Conservation (phyloP, 208 protist genomes). For the Crithidia mellificae region DNA sequence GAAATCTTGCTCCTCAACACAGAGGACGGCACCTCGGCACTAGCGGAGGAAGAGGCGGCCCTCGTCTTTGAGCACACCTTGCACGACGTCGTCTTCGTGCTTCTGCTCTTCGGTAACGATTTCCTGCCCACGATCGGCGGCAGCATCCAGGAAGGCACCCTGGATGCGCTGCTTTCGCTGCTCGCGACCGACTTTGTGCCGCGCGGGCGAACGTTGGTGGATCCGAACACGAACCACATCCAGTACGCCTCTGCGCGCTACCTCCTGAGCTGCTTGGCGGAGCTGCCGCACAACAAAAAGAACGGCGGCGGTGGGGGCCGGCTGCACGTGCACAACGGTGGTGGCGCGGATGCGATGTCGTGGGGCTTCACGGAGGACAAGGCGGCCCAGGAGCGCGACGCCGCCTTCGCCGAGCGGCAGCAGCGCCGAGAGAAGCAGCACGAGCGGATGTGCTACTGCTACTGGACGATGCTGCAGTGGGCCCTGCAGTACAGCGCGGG, state of each 20-base stretch:
- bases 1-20: slow-evolving; percentile 36
- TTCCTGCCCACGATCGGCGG: slow-evolving; percentile 97
- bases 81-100: slow-evolving; percentile 98
- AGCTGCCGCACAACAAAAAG: slow-evolving; percentile 54
- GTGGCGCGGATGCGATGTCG: slow-evolving; percentile 21
- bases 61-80: slow-evolving; percentile 65
- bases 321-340: slow-evolving; percentile 50
- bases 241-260: slow-evolving; percentile 77
- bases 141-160: slow-evolving; percentile 92
- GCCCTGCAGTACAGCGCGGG: slow-evolving; percentile 86
- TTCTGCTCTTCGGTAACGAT: slow-evolving; percentile 99
- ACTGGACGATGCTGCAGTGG: slow-evolving; percentile 93
- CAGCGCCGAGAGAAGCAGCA: slow-evolving; percentile 47
- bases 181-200: slow-evolving; percentile 85
- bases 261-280: slow-evolving; percentile 73
- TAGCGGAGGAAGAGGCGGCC: slow-evolving; percentile 14
- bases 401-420: slow-evolving; percentile 40
- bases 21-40: not conserved
- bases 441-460: slow-evolving; percentile 78
- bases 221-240: slow-evolving; percentile 73
- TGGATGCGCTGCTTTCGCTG: slow-evolving; percentile 88
- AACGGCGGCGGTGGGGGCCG: slow-evolving; percentile 20
- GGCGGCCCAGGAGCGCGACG: slow-evolving; percentile 23
- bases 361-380: slow-evolving; percentile 34
- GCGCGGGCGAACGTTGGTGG: slow-evolving; percentile 65